Base-by-base conservation (phyloP, 139 green algal genomes). In the Chlorella vulgaris region DNA sequence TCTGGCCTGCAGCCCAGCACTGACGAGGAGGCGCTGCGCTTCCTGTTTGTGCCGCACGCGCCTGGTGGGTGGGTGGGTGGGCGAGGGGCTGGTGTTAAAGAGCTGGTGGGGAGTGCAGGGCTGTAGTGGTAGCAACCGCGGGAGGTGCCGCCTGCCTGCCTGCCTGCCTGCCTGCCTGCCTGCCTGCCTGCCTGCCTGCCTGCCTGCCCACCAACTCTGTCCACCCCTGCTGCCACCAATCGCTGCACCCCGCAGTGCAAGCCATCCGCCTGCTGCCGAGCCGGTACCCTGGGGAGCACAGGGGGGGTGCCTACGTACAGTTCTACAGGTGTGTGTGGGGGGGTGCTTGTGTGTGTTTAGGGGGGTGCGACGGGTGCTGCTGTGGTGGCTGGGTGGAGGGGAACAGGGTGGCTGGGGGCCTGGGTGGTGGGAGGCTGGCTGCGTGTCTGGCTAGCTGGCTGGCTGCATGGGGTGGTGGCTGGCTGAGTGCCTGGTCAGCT, bases 191-290 rank as follows among this genome's bases (percentile, higher is more conserved):
- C 10, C 47, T n/a, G 47, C 47, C 15, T 58, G 47, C 47, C 47
- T 58, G 47, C 47, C 10, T 24, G 47, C 15, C 13, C 47, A 58
- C 10, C 47, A 58, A 58, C 47, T 24, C 47, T 58, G 47, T 24
- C 13, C 62, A n/a, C 4, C 31, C 31, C 26, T 33, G 3, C 33
- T 69, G 55, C 55, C n/a, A 8, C 15, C 21, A 18, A 31, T 42
- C 10, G 1, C 3, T 24, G 19, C 15, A 4, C 7, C n/a, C n/a
- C 50, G 76, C 76, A 19, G 86, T 94, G 40, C 83, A 88, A 24
- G 91, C 93, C 40, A 84, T 96, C 71, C 86, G 93, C 43, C 58
- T 96, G 36, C 84, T 96, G 76, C 73, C 83, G 31, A 91, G 96
- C 84, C 92, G 91, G 51, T 88, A 79, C 62, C 95, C 88, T 0